Percentiles rank a stretch among this genome's conserved stretches.
These are phyloP conservation scores for Reutealis trisperma DNA, from an alignment of 345 rosid genomes.

Conservation along the genomic window DNA sequence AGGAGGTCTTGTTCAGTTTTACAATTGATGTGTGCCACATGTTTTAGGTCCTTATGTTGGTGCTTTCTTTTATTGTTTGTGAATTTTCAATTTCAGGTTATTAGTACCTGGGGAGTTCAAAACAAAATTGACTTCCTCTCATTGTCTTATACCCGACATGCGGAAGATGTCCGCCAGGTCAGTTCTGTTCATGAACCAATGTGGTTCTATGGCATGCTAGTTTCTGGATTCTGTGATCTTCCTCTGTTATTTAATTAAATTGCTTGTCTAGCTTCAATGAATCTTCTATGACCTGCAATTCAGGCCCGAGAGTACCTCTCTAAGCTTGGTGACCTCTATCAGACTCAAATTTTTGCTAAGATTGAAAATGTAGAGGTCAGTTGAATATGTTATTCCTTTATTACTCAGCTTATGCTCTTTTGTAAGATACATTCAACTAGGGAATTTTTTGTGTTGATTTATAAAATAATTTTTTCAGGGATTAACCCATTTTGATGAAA, in stretches of 20 bases:
- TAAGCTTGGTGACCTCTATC: constrained; percentile 77
- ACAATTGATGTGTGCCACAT: neutral
- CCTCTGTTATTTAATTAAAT: neutral
- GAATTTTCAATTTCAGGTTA: constrained; percentile 50
- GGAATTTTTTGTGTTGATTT: neutral
- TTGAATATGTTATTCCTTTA: neutral
- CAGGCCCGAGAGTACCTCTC: constrained; percentile 90
- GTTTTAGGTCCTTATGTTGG: too few relatives aligned
- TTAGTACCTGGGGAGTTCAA: constrained; percentile 89
- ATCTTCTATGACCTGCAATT: constrained; percentile 13
- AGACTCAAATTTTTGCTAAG: constrained; percentile 94
- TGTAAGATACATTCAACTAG: neutral
- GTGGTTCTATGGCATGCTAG: neutral
- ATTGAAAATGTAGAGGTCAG: constrained; percentile 88
- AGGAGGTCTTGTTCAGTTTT: constrained; percentile 53
- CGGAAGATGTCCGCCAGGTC: constrained; percentile 95
- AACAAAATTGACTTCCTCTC: constrained; percentile 97
- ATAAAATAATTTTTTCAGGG: constrained; percentile 47
- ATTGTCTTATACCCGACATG: constrained; percentile 87
- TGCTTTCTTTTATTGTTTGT: neutral
- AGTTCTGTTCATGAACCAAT: neutral
- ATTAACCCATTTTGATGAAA: constrained; percentile 92
- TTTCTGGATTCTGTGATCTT: neutral
- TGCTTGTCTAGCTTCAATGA: neutral
- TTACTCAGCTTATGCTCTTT: neutral